Conservation (phyloP, 352 stramenopile species). For the Globisporangium sylvaticum region DNA sequence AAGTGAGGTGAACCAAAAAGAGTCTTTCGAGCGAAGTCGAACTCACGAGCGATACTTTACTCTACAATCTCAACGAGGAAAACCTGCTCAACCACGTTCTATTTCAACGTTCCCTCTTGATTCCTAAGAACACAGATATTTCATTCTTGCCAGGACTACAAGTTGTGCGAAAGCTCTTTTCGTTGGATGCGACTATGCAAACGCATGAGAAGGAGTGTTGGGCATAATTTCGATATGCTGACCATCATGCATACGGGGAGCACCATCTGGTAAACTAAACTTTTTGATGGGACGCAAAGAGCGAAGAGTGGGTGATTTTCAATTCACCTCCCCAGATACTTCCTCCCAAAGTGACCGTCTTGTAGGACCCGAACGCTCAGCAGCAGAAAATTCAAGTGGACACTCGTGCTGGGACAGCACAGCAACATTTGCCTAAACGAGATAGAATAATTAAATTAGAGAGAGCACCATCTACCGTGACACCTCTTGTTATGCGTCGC, state of each 20-base stretch:
- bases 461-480: neutral
- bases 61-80: neutral
- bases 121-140: too few species aligned
- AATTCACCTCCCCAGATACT: neutral
- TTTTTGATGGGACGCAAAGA: neutral
- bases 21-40: neutral
- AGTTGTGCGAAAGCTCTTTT: too few species aligned
- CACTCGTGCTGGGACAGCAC: neutral
- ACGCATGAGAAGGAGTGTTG: too few species aligned
- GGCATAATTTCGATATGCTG: too few species aligned
- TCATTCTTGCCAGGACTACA: too few species aligned
- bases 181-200: too few species aligned
- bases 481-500: slow-evolving; percentile 17
- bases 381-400: neutral
- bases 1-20: neutral
- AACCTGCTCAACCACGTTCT: too few species aligned
- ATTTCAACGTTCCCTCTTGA: too few species aligned
- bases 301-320: neutral
- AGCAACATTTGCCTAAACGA: neutral
- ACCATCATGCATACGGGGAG: neutral
- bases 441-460: slow-evolving; percentile 2
- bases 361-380: neutral
- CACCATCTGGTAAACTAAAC: neutral
- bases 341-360: neutral
- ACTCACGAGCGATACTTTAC: neutral